A percentile compares a stretch with the other conserved stretches of the same genome.
phyloP scores from a whole-genome alignment of 2,329 filamentous ascomycete genomes.

The Diplocarpon mali region DNA sequence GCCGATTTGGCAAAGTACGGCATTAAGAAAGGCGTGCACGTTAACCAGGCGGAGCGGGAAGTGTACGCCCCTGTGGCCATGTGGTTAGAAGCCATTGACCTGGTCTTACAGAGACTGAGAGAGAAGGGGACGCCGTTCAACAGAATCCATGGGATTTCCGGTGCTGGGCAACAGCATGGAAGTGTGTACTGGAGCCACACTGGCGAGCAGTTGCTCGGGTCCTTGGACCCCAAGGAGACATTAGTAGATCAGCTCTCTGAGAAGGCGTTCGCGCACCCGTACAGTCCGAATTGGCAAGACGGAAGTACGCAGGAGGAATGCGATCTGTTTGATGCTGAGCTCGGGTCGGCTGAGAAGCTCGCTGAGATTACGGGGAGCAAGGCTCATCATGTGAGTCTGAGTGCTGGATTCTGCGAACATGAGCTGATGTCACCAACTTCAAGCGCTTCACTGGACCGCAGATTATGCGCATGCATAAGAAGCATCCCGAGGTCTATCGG shows the following conservation, averaged over 20 bases:
- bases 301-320: conserved; percentile 88
- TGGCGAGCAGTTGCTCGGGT: conserved; percentile 53
- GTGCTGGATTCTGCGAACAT: neutral
- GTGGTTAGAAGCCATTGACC: conserved; percentile 88
- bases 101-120: conserved; percentile 65
- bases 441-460: conserved; percentile 95
- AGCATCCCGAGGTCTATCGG: conserved; percentile 70
- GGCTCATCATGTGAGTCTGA: conserved; percentile 73
- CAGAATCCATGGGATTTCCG: conserved; percentile 71
- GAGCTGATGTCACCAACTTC: conserved; percentile 7
- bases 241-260: conserved; percentile 60
- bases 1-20: conserved; percentile 68
- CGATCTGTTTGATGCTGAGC: conserved; percentile 67
- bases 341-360: conserved; percentile 57
- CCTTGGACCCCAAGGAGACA: conserved; percentile 46
- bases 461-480: conserved; percentile 76
- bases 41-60: conserved; percentile 71
- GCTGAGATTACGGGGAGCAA: conserved; percentile 80
- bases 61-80: conserved; percentile 88
- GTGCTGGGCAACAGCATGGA: conserved; percentile 93
- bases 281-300: conserved; percentile 96
- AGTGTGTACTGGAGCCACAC: conserved; percentile 83
- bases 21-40: conserved; percentile 78
- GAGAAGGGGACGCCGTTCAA: conserved; percentile 60
- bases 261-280: conserved; percentile 68